phyloP scores from a whole-genome alignment of 768 basidiomycete genomes.

The Leccinum boreale region DNA sequence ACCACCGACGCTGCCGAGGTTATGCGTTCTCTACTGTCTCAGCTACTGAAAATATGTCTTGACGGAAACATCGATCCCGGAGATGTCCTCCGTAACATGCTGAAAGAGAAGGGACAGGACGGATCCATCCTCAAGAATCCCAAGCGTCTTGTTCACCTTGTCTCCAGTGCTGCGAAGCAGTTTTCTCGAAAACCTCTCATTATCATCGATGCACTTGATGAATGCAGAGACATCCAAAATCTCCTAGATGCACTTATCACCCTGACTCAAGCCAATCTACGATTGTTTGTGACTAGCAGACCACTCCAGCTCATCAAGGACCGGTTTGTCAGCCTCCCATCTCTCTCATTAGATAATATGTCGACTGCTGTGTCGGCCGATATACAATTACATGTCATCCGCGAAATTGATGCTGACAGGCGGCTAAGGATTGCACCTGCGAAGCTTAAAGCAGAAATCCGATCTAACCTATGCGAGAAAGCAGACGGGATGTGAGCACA shows the following conservation, averaged over 20 bases:
- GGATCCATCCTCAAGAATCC: not conserved
- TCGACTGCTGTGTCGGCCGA: not conserved
- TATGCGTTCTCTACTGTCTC: not conserved
- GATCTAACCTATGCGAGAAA: not conserved
- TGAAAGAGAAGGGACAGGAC: not conserved
- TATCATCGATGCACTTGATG: conserved; percentile 16
- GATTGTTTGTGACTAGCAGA: conserved; percentile 12
- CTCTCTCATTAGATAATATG: conserved; percentile 6
- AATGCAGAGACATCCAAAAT: conserved; percentile 7
- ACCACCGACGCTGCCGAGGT: not conserved
- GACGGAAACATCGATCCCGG: not conserved
- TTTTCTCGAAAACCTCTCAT: conserved; percentile 1
- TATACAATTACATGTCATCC: conserved; percentile 4
- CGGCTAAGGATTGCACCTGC: not conserved
- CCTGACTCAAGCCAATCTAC: not conserved
- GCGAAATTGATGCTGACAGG: conserved; percentile 7
- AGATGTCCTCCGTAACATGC: not conserved
- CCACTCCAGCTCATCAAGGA: conserved; percentile 10
- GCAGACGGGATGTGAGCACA: conserved; percentile 13
- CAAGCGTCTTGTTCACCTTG: not conserved
- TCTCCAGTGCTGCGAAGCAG: not conserved
- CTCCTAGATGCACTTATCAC: not conserved
- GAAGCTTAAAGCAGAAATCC: conserved; percentile 5
- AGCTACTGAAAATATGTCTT: not conserved
- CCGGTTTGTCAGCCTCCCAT: not conserved